Percentiles rank a stretch among this genome's conserved stretches.
phyloP scores from a whole-genome alignment of 306 rosid genomes.

The Vigna trinervia region DNA sequence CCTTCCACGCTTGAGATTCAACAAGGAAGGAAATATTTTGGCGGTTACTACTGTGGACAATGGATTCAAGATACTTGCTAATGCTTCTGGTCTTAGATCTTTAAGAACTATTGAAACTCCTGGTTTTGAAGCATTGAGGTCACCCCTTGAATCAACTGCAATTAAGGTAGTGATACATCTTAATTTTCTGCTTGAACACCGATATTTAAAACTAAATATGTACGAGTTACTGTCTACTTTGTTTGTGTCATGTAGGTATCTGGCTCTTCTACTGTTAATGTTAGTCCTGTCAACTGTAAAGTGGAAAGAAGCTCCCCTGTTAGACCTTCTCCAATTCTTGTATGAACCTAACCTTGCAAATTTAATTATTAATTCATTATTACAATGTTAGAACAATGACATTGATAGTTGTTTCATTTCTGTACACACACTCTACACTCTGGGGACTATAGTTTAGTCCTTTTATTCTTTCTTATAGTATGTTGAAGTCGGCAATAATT shows the following conservation, averaged over 20 bases:
- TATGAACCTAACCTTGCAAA: slow-evolving; percentile 50
- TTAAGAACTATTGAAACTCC: slow-evolving; percentile 65
- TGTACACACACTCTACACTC: neutral
- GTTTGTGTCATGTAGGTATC: slow-evolving; percentile 60
- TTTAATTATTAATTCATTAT: slow-evolving; percentile 23
- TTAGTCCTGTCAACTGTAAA: slow-evolving; percentile 74
- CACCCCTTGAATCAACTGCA: slow-evolving; percentile 67
- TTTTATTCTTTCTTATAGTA: slow-evolving; percentile 12
- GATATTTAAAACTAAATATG: neutral
- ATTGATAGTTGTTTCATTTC: slow-evolving; percentile 22
- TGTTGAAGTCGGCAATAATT: slow-evolving; percentile 14
- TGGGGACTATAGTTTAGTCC: slow-evolving; percentile 11
- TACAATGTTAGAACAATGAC: slow-evolving; percentile 27
- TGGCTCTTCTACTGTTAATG: slow-evolving; percentile 64
- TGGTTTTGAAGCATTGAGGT: slow-evolving; percentile 74
- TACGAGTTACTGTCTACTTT: slow-evolving; percentile 14
- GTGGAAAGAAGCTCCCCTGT: slow-evolving; percentile 84
- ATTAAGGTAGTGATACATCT: slow-evolving; percentile 61
- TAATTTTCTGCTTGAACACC: slow-evolving; percentile 32
- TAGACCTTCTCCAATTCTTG: slow-evolving; percentile 75
- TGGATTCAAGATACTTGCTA: slow-evolving; percentile 82
- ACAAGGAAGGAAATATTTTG: slow-evolving; percentile 87
- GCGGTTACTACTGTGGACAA: slow-evolving; percentile 78
- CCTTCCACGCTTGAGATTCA: slow-evolving; percentile 82
- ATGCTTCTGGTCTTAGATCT: slow-evolving; percentile 68